Conservation (phyloP, 1,284 basidiomycete genomes). For the Veloporphyrellus conicus region DNA sequence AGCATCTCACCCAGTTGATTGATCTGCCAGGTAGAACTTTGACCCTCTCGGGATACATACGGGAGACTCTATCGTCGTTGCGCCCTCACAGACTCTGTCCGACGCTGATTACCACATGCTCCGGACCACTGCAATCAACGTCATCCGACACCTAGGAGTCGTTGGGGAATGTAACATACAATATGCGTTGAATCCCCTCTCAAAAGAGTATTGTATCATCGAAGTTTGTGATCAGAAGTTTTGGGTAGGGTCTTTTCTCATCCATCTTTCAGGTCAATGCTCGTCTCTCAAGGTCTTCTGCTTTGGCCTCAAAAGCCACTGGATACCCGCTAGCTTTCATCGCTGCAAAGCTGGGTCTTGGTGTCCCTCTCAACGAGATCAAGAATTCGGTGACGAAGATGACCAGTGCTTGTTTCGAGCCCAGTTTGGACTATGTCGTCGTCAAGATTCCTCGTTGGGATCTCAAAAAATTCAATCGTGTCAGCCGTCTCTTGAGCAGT, state of each 20-base stretch:
- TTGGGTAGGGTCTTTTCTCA: conserved; percentile 1
- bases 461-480: conserved; percentile 93
- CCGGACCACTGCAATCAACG: conserved; percentile 95
- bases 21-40: conserved; percentile 69
- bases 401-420: conserved; percentile 97
- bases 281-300: conserved; percentile 96
- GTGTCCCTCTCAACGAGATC: conserved; percentile 96
- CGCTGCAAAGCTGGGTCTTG: conserved; percentile 94
- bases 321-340: conserved; percentile 99
- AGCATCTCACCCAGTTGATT: background rate
- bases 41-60: conserved; percentile 98
- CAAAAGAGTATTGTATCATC: conserved; percentile 97
- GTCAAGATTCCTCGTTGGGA: conserved; percentile 99
- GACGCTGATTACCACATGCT: conserved; percentile 99
- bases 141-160: conserved; percentile 95
- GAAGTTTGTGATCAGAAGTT: conserved; percentile 51
- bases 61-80: conserved; percentile 98
- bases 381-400: conserved; percentile 96
- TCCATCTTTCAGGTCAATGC: conserved; percentile 77
- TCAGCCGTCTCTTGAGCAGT: conserved; percentile 82
- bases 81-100: conserved; percentile 96
- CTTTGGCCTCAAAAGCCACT: conserved; percentile 96
- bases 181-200: conserved; percentile 93
- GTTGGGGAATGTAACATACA: conserved; percentile 99
- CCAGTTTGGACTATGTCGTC: conserved; percentile 93